Evolutionary conservation across 805 yeast species (phyloP).

Genomic region (Candida bentonensis): DNA sequence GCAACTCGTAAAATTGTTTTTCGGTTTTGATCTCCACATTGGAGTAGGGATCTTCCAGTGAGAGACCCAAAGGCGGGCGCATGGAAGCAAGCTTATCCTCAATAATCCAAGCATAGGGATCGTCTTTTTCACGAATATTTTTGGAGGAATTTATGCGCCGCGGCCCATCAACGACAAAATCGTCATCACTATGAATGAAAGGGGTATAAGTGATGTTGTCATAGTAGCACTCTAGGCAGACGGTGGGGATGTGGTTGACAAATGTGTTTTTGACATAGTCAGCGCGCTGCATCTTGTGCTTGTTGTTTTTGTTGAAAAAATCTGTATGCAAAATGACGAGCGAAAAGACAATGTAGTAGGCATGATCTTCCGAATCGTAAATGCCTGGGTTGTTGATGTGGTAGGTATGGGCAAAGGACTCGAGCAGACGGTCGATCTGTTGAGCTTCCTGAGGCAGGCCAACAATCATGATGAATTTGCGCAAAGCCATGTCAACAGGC

Average conservation of each 20-base stretch:
- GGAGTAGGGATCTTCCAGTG: conserved; percentile 17
- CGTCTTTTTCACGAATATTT: conserved; percentile 9
- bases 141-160: conserved; percentile 12
- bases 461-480: conserved; percentile 42
- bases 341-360: conserved; percentile 50
- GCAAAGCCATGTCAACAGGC: conserved; percentile 52
- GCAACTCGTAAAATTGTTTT: conserved; percentile 14
- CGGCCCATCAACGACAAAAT: conserved; percentile 9
- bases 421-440: conserved; percentile 57
- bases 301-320: conserved; percentile 51
- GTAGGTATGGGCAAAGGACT: conserved; percentile 41
- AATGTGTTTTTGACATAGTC: conserved; percentile 41
- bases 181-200: conserved; percentile 34
- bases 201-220: conserved; percentile 54
- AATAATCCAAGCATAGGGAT: conserved; percentile 24
- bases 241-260: conserved; percentile 22
- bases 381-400: conserved; percentile 28
- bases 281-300: conserved; percentile 47
- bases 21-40: conserved; percentile 12
- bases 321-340: conserved; percentile 64
- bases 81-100: conserved; percentile 21
- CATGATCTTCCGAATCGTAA: conserved; percentile 33
- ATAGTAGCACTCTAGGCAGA: conserved; percentile 36
- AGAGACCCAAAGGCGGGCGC: conserved; percentile 20
- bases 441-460: conserved; percentile 61